Evolutionary conservation across 305 asterid species (phyloP).

Genomic region (Plantago lanceolata): DNA sequence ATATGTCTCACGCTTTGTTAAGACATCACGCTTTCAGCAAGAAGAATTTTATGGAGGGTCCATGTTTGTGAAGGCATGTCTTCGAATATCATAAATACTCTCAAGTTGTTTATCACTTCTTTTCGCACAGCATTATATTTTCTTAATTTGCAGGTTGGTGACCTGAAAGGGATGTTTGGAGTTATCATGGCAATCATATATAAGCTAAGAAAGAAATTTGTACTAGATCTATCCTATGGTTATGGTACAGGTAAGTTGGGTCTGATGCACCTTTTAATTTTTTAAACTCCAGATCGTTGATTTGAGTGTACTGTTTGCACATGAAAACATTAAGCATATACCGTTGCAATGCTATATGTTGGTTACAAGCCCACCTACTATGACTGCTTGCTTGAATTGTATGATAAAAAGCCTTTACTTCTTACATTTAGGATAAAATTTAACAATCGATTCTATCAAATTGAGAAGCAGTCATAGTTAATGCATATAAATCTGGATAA

Average conservation of each 20-base stretch:
- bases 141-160: conserved; percentile 54
- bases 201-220: background rate
- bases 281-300: too few species aligned
- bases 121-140: conserved; percentile 8
- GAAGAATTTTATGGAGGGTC: conserved; percentile 73
- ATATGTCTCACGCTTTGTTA: conserved; percentile 85
- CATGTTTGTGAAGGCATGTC: conserved; percentile 68
- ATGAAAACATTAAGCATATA: too few species aligned
- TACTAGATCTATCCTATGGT: background rate
- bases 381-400: too few species aligned
- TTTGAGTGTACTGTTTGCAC: too few species aligned
- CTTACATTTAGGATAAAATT: too few species aligned
- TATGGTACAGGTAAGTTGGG: background rate
- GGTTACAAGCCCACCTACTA: too few species aligned
- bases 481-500: too few species aligned
- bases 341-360: too few species aligned
- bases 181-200: conserved; percentile 9
- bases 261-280: too few species aligned
- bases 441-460: too few species aligned
- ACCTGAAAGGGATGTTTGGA: conserved; percentile 63
- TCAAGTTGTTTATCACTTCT: conserved; percentile 3
- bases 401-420: too few species aligned
- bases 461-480: too few species aligned
- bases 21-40: conserved; percentile 76
- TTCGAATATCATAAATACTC: background rate